A percentile compares a stretch with the other conserved stretches of the same genome.
Conservation (phyloP, 2,329 filamentous ascomycete genomes). For the Cordyceps pruinosa region DNA sequence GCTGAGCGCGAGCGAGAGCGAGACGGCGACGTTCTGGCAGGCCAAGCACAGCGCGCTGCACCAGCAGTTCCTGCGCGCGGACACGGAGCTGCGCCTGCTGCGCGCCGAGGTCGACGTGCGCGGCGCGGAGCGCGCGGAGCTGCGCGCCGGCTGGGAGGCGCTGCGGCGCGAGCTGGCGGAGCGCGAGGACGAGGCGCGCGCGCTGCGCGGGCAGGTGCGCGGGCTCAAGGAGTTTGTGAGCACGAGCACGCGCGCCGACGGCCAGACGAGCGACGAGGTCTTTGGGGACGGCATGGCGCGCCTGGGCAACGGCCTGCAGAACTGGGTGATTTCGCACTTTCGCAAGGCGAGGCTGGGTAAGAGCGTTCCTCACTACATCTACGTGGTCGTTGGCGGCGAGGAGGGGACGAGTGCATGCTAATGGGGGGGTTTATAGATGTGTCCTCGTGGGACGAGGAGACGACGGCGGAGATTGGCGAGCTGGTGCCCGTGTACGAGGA, state of each 20-base stretch:
- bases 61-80: constrained; percentile 44
- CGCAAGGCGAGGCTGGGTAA: constrained; percentile 52
- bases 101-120: constrained; percentile 42
- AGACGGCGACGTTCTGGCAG: constrained; percentile 52
- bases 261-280: constrained; percentile 58
- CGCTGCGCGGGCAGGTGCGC: constrained; percentile 52
- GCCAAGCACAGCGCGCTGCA: constrained; percentile 46
- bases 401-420: not conserved
- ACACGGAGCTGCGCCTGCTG: constrained; percentile 46
- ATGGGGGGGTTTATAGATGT: constrained; percentile 32
- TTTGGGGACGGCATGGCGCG: constrained; percentile 55
- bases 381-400: too few relatives aligned
- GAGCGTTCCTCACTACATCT: constrained; percentile 17
- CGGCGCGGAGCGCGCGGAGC: constrained; percentile 40
- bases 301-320: constrained; percentile 61
- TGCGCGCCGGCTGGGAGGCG: constrained; percentile 43
- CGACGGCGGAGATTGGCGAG: constrained; percentile 35
- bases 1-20: constrained; percentile 47
- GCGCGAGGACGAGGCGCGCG: constrained; percentile 50
- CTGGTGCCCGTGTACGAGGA: constrained; percentile 54
- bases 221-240: constrained; percentile 69
- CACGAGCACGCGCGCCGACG: constrained; percentile 54
- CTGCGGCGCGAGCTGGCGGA: constrained; percentile 38
- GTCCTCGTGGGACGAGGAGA: constrained; percentile 32
- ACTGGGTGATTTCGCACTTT: constrained; percentile 67